Conservation (phyloP, 176 grass and related monocot genomes). For the Canna indica region DNA sequence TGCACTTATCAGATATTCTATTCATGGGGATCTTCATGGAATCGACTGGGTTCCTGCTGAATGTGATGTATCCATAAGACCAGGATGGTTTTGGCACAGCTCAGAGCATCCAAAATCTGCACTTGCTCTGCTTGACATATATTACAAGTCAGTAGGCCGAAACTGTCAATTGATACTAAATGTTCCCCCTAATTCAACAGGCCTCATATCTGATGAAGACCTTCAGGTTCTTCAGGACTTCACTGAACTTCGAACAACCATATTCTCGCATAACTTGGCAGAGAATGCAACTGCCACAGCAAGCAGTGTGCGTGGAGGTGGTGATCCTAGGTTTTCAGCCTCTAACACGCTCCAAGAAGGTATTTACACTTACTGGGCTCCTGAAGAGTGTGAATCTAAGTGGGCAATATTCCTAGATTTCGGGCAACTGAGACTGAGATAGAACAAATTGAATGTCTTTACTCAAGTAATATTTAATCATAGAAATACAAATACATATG, state of each 20-base stretch:
- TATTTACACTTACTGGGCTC: conserved; percentile 74
- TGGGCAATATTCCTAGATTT: conserved; percentile 64
- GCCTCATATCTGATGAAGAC: conserved; percentile 71
- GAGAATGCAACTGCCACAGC: conserved; percentile 46
- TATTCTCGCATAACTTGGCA: conserved; percentile 71
- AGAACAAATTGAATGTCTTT: too few relatives aligned
- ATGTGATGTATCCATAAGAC: conserved; percentile 88
- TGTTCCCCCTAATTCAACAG: conserved; percentile 78
- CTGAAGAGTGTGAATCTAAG: conserved; percentile 37
- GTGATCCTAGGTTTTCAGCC: conserved; percentile 47
- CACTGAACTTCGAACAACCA: conserved; percentile 37
- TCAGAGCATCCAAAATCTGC: conserved; percentile 66
- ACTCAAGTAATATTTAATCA: too few relatives aligned
- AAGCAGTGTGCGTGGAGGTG: conserved; percentile 56
- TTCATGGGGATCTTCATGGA: conserved; percentile 56
- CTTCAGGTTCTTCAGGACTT: conserved; percentile 66
- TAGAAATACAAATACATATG: conserved; percentile 67
- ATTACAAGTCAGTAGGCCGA: conserved; percentile 90
- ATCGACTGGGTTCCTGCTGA: conserved; percentile 86
- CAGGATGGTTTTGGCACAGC: conserved; percentile 89
- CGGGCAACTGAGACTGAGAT: conserved; percentile 36
- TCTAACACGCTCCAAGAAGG: conserved; percentile 43
- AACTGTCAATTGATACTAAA: conserved; percentile 93
- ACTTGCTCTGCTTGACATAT: conserved; percentile 62
- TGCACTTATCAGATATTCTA: conserved; percentile 37